A percentile compares a stretch with the other conserved stretches of the same genome.
Evolutionary conservation across 257 asterid genomes (phyloP).

Genomic region (Scutellaria minor): DNA sequence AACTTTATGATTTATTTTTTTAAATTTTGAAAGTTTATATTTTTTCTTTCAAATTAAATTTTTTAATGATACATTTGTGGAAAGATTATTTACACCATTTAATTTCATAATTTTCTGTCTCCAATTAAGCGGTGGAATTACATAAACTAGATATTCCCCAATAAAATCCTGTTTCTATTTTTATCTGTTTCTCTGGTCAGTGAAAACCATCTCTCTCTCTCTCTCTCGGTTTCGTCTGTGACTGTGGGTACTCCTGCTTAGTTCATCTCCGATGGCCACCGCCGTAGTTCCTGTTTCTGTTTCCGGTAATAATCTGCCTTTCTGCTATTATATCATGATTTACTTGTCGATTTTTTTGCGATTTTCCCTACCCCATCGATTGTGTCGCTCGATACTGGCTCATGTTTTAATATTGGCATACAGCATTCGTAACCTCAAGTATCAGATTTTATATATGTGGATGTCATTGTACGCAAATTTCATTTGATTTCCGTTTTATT

Average conservation of each 20-base stretch:
- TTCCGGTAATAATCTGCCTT: conserved; percentile 46
- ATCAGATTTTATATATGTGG: conserved; percentile 14
- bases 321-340: not conserved
- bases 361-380: conserved; percentile 1
- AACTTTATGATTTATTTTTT: too few relatives aligned
- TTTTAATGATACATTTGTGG: too few relatives aligned
- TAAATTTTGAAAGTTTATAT: too few relatives aligned
- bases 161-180: conserved; percentile 23
- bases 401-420: not conserved
- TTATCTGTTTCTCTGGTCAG: conserved; percentile 15
- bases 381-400: not conserved
- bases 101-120: not conserved
- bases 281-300: conserved; percentile 47
- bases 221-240: conserved; percentile 23
- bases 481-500: conserved; percentile 26
- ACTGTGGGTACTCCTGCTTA: conserved; percentile 9
- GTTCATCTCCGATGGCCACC: conserved; percentile 56
- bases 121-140: not conserved
- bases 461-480: not conserved
- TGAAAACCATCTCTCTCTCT: conserved; percentile 19
- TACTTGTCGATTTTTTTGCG: conserved; percentile 15
- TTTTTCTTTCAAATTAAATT: too few relatives aligned
- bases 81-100: too few relatives aligned
- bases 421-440: not conserved
- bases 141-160: conserved; percentile 5